phyloP scores from a whole-genome alignment of 352 stramenopile species.

The Phytophthora cryptogea region DNA sequence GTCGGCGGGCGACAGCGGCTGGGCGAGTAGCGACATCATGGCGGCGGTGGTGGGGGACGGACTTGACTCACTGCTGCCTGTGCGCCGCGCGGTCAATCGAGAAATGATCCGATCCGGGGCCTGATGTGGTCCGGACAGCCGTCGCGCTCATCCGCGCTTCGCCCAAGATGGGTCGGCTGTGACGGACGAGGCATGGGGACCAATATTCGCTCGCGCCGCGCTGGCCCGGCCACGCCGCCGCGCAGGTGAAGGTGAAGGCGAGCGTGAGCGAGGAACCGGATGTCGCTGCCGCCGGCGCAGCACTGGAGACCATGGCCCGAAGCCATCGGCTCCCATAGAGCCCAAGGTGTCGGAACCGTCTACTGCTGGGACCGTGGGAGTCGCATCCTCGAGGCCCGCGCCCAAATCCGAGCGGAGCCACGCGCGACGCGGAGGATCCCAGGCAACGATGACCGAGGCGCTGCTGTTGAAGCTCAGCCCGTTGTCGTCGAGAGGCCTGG shows the following conservation, averaged over 20 bases:
- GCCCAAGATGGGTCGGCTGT: constrained; percentile 20
- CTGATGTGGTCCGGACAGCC: background rate
- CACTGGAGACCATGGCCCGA: background rate
- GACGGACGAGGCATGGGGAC: constrained; percentile 5
- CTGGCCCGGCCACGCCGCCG: constrained; percentile 1
- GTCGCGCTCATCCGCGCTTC: background rate
- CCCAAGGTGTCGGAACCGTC: constrained; percentile 21
- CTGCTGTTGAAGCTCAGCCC: background rate
- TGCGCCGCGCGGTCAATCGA: constrained; percentile 26
- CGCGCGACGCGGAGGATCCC: constrained; percentile 4
- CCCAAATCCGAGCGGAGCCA: constrained; percentile 27
- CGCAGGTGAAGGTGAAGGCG: background rate
- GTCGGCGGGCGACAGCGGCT: constrained; percentile 26
- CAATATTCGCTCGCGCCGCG: constrained; percentile 4
- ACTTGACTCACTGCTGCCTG: constrained; percentile 10
- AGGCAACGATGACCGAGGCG: background rate
- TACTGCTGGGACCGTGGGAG: constrained; percentile 30
- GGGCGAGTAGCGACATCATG: constrained; percentile 42
- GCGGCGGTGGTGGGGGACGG: constrained; percentile 5
- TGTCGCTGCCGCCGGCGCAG: background rate
- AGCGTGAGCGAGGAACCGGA: constrained; percentile 2
- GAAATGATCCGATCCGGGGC: constrained; percentile 31
- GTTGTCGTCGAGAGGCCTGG: background rate
- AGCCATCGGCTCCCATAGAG: background rate
- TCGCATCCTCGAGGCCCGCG: constrained; percentile 16